Base-by-base conservation (phyloP, 305 asterid genomes). In the Fraxinus xanthoxyloides region DNA sequence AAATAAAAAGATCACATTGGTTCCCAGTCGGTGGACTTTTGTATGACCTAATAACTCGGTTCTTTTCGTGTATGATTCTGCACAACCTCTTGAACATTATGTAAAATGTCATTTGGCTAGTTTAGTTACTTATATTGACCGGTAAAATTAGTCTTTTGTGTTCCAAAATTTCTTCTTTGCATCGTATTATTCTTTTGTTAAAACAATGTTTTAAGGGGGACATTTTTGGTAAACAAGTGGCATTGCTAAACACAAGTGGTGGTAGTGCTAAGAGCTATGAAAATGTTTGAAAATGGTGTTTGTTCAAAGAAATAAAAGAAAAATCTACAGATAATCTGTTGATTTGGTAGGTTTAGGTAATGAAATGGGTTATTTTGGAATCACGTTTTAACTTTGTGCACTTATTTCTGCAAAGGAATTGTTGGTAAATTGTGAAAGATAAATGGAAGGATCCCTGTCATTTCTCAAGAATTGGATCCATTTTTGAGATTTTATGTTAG, bases 1-100 rank as follows among this genome's bases (percentile, higher is more conserved):
- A 48, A 81, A 38, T 79, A 48, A 85, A 83, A 81, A 79, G 77
- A 78, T 54, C 72, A 70, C 72, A 63, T 78, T 61, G 79, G 74
- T 79, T 70, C 67, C 77, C 46, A 9, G 77, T 51, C 65, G 36
- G 72, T 85, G 82, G 80, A 83, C 69, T 80, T 72, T 43, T 77
- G 19, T 51, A 31, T 34, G 74, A 38, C 77, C 56, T 72, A 78
- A 54, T n/a, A 46, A 10, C 61, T 79, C 67, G 83, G 83, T 79
- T 67, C 31, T 77, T 78, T 36, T 51, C 7, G 4, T 79, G 61
- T 30, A 30, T 30, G 77, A 31, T 48, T 59, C 61, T 74, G 76
- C 56, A 63, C 74, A 51, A 56, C n/a, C 28, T 31, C 46, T 77
- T 65, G 19, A 65, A 26, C 35, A 28, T 76, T 70, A 65, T 54